Base-by-base conservation (phyloP, 1,139 yeast genomes). In the Pneumocystis oryctolagi region DNA sequence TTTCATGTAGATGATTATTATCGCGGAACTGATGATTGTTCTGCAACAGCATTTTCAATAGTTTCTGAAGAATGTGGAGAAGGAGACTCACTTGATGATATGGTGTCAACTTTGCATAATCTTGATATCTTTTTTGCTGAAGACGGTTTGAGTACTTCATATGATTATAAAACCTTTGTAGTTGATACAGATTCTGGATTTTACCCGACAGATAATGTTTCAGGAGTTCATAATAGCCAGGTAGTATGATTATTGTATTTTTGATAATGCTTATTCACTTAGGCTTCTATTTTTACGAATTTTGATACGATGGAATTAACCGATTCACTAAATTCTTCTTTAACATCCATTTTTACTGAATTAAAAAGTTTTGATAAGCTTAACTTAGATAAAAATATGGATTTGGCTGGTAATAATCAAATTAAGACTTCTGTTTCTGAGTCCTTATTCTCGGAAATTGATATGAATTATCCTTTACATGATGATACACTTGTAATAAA, bases 31-130 rank as follows among this genome's bases (percentile, higher is more conserved):
- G 59, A 61, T 35, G 61, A 58, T 18, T 59, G 62, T 14, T 61
- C 61, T 35, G 68, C 65, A 18, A 47, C 70, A 18, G 65, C 67
- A 32, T 68, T 67, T 28, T 65, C 69, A 25, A 68, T 67, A 67
- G 40, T 63, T 8, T 67, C 71, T 35, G 67, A 63, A 53, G 68
- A 69, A 20, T 63, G 67, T 20, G 63, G 37, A 34, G 37, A 62
- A 3, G 69, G 66, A 12, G 67, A 67, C 42, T 53, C 55, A 2
- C 87, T 82, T 66, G 89, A 95, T 71, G 89, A 89, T 70, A 89
- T 92, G 86, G 87, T 96, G 84, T 96, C 96, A 0, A 95, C 95
- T n/a, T 77, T 92, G 66, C 97, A 90, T 70, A 95, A 89, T 70
- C 80, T 92, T 68, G 97, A 92, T 72, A 85, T 92, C 14, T 92